Evolutionary conservation across 192 early-diverging fungal species (phyloP).

Genomic region (Powellomyces hirtus): DNA sequence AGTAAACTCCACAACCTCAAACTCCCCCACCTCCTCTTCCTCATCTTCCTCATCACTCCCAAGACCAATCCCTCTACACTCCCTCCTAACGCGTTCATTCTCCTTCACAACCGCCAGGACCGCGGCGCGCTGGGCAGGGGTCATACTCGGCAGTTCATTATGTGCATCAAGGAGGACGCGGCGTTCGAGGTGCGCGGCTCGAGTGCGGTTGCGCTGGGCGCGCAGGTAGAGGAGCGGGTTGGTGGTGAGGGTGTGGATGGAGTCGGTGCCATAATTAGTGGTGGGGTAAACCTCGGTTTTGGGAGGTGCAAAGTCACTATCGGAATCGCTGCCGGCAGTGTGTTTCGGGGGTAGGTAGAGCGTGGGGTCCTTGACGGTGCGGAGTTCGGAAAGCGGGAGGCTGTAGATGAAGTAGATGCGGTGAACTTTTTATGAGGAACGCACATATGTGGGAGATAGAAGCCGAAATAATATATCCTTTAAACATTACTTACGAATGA

Average conservation of each 20-base stretch:
- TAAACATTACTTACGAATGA: background rate
- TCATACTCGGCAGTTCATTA: background rate
- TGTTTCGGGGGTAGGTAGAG: too few relatives aligned
- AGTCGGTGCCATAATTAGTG: too few relatives aligned
- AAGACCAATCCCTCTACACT: background rate
- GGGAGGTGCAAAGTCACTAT: too few relatives aligned
- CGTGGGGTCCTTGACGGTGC: background rate
- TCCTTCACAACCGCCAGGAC: background rate
- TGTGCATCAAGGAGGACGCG: background rate
- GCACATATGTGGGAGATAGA: background rate
- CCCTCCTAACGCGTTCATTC: background rate
- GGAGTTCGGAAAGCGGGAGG: background rate
- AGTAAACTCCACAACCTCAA: too few relatives aligned
- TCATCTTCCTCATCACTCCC: background rate
- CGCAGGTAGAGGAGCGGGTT: conserved; percentile 1
- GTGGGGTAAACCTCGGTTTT: too few relatives aligned
- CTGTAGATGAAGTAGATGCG: background rate
- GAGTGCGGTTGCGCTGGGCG: background rate
- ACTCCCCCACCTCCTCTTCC: background rate
- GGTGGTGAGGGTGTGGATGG: background rate
- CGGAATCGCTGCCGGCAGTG: too few relatives aligned
- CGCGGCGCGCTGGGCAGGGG: background rate
- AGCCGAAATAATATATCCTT: background rate
- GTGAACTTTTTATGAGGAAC: background rate
- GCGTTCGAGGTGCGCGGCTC: background rate